phyloP scores from a whole-genome alignment of 176 grass and related monocot species.

The Oryza rufipogon region DNA sequence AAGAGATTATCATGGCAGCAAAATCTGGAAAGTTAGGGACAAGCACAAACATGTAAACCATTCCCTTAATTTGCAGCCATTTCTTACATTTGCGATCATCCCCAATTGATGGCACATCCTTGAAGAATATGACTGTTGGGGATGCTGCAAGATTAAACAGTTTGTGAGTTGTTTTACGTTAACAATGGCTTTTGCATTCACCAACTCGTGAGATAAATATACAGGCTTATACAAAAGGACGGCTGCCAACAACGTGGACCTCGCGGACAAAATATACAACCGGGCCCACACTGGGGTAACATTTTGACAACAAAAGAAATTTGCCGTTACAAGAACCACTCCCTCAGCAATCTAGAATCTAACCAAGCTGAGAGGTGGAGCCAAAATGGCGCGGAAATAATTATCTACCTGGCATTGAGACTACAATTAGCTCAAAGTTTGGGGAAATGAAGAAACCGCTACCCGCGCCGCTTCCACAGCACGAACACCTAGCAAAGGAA shows the following conservation, averaged over 20 bases:
- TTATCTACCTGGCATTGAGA: conserved; percentile 51
- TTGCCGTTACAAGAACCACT: conserved; percentile 26
- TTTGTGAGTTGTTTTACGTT: background rate
- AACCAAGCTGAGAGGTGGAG: conserved; percentile 28
- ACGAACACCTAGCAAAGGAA: conserved; percentile 43
- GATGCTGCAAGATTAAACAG: background rate
- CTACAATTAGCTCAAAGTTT: conserved; percentile 45
- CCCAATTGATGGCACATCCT: too few species aligned
- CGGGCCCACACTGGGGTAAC: conserved; percentile 39
- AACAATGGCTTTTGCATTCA: conserved; percentile 42
- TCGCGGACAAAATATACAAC: conserved; percentile 49
- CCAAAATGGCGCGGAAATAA: conserved; percentile 38
- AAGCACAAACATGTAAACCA: too few species aligned
- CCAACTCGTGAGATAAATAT: conserved; percentile 38
- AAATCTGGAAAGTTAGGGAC: too few species aligned
- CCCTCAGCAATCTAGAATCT: conserved; percentile 27
- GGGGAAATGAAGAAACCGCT: conserved; percentile 33
- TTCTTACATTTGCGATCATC: too few species aligned
- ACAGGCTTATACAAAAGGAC: conserved; percentile 41
- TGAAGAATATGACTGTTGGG: too few species aligned
- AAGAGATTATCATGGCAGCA: too few species aligned
- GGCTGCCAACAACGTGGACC: conserved; percentile 45
- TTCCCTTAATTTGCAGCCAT: too few species aligned
- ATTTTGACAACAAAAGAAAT: conserved; percentile 41
- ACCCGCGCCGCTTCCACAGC: conserved; percentile 42